Evolutionary conservation across 208 protist species (phyloP), one percentile per base, ranked within the genome.

Genomic region (Trypanosoma mega): DNA sequence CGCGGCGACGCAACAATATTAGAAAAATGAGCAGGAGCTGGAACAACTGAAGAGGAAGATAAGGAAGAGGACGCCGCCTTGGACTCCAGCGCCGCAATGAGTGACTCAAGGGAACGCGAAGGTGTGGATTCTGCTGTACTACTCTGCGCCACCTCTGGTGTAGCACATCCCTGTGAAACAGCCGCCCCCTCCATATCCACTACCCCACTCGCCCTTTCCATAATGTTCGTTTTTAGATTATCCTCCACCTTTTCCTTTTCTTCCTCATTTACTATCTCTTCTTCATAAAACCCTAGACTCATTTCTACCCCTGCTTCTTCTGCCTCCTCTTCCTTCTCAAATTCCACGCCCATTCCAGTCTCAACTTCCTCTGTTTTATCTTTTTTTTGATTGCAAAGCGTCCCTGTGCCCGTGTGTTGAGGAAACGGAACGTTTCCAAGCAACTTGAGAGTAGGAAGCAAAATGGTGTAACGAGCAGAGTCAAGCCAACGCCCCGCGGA

Each of bases 401-500:
- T n/a, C n/a, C n/a, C n/a, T n/a, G n/a, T n/a, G n/a, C n/a, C n/a
- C n/a, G n/a, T n/a, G n/a, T n/a, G n/a, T n/a, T n/a, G n/a, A n/a
- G n/a, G n/a, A n/a, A n/a, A n/a, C n/a, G n/a, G n/a, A n/a, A n/a
- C n/a, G n/a, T n/a, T n/a, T n/a, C n/a, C n/a, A n/a, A n/a, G n/a
- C n/a, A n/a, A n/a, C n/a, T n/a, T n/a, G n/a, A n/a, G n/a, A n/a
- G n/a, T 41, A 4, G 79, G 79, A 6, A 85, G 16, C n/a, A 44
- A 43, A 8, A 87, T 36, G 30, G 49, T 34, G 41, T 82, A 90
- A 14, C 55, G 34, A 18, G 72, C 34, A 24, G 62, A 74, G 47
- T 90, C 77, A 12, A 86, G 59, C 83, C 83, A 90, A 29, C 59
- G 44, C 33, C 67, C 66, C 8, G 60, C 63, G 27, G 63, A 37